These are phyloP conservation scores for Peltaster fructicola DNA, from an alignment of 2,329 filamentous ascomycete species.

Conservation along the genomic window DNA sequence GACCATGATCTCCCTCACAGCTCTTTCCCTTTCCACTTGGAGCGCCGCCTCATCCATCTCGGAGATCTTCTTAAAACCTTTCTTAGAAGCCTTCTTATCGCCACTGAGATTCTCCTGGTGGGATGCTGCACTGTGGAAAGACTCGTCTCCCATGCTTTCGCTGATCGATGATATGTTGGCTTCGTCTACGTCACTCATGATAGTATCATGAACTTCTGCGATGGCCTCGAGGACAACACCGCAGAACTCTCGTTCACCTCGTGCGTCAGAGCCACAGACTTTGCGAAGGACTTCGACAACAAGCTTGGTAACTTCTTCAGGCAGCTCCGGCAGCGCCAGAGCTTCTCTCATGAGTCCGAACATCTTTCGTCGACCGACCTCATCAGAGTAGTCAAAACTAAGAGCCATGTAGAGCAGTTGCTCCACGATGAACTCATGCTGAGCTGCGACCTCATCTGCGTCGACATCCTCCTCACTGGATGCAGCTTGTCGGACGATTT, in stretches of 20 bases:
- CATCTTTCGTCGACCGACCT: conserved; percentile 90
- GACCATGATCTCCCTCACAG: conserved; percentile 78
- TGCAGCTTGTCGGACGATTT: conserved; percentile 40
- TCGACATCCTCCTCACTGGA: conserved; percentile 40
- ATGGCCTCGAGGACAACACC: conserved; percentile 81
- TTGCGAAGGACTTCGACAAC: conserved; percentile 64
- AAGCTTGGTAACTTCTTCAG: conserved; percentile 83
- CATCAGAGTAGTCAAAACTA: conserved; percentile 92
- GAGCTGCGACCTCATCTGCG: conserved; percentile 63
- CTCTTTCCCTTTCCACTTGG: conserved; percentile 49
- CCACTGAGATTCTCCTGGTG: conserved; percentile 55
- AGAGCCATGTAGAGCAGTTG: conserved; percentile 84
- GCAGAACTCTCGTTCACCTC: conserved; percentile 68
- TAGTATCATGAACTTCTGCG: conserved; percentile 89
- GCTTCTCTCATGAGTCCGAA: conserved; percentile 76
- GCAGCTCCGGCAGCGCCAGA: conserved; percentile 68
- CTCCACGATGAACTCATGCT: conserved; percentile 90
- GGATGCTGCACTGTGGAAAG: conserved; percentile 84
- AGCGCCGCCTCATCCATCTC: conserved; percentile 41
- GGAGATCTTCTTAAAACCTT: conserved; percentile 32
- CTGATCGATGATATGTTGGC: no score
- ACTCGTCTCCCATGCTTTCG: no score
- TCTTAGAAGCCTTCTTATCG: conserved; percentile 24
- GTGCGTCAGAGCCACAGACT: conserved; percentile 58
- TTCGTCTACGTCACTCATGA: conserved; percentile 49